Base-by-base conservation (phyloP, 768 basidiomycete genomes). In the Mrakia gelida region DNA sequence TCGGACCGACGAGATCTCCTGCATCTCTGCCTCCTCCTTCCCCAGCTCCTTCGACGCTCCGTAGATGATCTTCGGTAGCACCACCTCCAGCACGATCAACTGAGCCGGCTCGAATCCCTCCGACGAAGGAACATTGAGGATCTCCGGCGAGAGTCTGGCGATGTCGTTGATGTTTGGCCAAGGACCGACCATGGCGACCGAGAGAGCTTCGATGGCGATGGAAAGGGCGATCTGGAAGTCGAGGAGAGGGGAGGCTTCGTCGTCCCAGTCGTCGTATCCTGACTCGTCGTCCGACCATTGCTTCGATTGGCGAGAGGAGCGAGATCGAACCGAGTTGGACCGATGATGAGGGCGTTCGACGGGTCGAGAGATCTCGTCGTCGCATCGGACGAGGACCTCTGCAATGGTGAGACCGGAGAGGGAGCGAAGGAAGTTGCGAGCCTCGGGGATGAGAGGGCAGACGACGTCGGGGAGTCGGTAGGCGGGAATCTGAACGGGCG, bases 401-500 rank as follows among this genome's bases (percentile, higher is more conserved):
- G 75, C 79, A 79, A 85, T 81, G 41, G 82, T 82, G 65, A 81
- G 77, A 61, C 81, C 81, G 41, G 79, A 72, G 65, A 81, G 75
- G 43, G 81, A 80, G n/a, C 81, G 79, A 18, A 85, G 78, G 81
- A 81, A 85, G 6, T 80, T 79, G 23, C 79, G 76, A 79, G 83
- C 81, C 10, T 80, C 80, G 26, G 78, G 75, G 15, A 79, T 80
- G 30, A 84, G 75, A 8, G 83, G 84, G 70, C 71, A 81, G 21
- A 76, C 43, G 71, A 85, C 83, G 61, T 85, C 84, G 0, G 85
- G 85, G 7, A 85, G 81, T 11, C 85, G 82, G 75, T 84, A 85
- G 23, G 84, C 84, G 10, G 85, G 85, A 63, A 85, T 83, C 80
- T 85, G 79, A 21, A 7, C 28, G 21, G 18, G 5, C 4, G 26